Base-by-base conservation (phyloP, 202 grass and related monocot genomes). In the Saccharum hybrid region DNA sequence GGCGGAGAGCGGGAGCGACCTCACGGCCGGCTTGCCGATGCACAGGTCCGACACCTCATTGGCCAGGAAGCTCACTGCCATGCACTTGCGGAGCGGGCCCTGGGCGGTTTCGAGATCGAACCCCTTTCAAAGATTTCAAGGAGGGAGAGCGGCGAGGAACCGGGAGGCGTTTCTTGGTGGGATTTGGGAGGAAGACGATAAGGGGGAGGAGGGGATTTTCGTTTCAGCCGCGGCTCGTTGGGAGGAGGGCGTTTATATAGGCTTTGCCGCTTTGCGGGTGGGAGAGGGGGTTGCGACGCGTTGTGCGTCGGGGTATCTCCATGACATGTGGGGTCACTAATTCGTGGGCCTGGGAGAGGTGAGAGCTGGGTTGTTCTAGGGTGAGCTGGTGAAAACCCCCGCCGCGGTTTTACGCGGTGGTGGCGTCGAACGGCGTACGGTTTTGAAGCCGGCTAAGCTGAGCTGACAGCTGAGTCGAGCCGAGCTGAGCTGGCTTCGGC, bases 11-110 rank as follows among this genome's bases (percentile, higher is more conserved):
- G 94, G 91, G 68, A 97, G 83, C 64, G 79, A 86, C 86, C 87
- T 97, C 89, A 97, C 86, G 76, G 94, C 87, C 85, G 94, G 94
- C 88, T 97, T 94, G 85, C 94, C 94, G 82, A 94, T 94, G 89
- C 94, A 94, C 87, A 94, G 91, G 83, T 97, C 94, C 60, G 94
- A 94, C 82, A 94, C 91, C 73, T 97, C 94, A 94, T 93, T 90
- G 67, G 77, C 88, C 85, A 90, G 77, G 34, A 97, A 87, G 82
- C 85, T 84, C 85, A 92, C 91, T 94, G 91, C 94, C 94, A 97
- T 97, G 85, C 94, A 97, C 87, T 87, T 85, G 81, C 83, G 85
- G 85, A 89, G 15, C 46, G 56, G 64, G 41, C 85, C 85, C 82
- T 82, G 57, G 48, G 4, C 54, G 75, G 83, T 87, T 81, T 79